A percentile compares a stretch with the other conserved stretches of the same genome.
Evolutionary conservation across 106 monocot genomes (phyloP).

Genomic region (Dendrobium chrysotoxum): DNA sequence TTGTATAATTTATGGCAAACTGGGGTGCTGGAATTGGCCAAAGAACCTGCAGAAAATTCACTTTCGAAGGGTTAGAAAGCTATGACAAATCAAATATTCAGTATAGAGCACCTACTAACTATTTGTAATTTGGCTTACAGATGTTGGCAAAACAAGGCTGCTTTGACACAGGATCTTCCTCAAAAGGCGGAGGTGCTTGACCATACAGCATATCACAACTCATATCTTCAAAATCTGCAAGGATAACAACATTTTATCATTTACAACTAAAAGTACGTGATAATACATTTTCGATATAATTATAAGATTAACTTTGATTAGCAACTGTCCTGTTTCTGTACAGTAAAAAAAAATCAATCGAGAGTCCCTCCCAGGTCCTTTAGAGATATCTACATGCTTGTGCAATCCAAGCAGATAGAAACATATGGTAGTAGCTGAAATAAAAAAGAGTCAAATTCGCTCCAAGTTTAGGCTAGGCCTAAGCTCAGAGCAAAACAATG

Average conservation of each 20-base stretch:
- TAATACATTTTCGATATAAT: too few species aligned
- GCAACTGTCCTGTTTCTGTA: too few species aligned
- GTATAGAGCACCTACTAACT: not conserved
- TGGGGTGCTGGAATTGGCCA: conserved; percentile 36
- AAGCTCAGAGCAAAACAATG: too few species aligned
- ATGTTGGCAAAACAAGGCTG: conserved; percentile 69
- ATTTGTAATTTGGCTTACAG: conserved; percentile 38
- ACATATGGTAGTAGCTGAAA: too few species aligned
- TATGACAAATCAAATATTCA: not conserved
- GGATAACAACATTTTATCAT: not conserved
- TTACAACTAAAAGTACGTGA: not conserved
- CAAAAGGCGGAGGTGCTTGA: conserved; percentile 76
- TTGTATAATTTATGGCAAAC: conserved; percentile 57
- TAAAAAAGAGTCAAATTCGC: too few species aligned
- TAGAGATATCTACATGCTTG: too few species aligned
- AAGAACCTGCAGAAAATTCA: conserved; percentile 40
- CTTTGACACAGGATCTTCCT: conserved; percentile 81
- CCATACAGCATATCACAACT: conserved; percentile 99
- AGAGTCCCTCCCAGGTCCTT: too few species aligned
- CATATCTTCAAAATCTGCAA: conserved; percentile 99
- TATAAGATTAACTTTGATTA: too few species aligned
- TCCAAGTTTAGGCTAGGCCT: too few species aligned
- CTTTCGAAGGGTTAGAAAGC: not conserved
- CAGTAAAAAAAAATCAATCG: too few species aligned
- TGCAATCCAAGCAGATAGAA: too few species aligned